A percentile compares a stretch with the other conserved stretches of the same genome.
phyloP scores from a whole-genome alignment of 306 rosid genomes.

The Delonix regia region DNA sequence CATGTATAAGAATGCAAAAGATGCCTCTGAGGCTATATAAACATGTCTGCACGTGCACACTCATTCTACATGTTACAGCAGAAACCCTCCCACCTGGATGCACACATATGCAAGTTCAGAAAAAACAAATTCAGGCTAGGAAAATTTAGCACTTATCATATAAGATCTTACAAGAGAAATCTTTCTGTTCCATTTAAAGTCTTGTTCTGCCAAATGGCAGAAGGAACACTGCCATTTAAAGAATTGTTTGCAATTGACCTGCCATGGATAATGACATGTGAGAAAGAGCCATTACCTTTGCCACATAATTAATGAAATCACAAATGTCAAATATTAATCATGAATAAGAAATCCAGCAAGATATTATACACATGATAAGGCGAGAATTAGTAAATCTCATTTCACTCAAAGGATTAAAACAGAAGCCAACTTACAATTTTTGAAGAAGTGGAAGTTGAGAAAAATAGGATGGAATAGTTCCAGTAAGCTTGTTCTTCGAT shows the following conservation, averaged over 20 bases:
- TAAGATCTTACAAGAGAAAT: conserved; percentile 63
- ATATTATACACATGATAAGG: conserved; percentile 6
- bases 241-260: conserved; percentile 83
- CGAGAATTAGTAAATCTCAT: not conserved
- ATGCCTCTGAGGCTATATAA: not conserved
- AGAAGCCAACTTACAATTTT: conserved; percentile 63
- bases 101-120: not conserved
- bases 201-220: conserved; percentile 70
- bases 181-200: conserved; percentile 40
- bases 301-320: conserved; percentile 14
- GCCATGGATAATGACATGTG: conserved; percentile 39
- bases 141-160: conserved; percentile 10
- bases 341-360: not conserved
- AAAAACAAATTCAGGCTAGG: conserved; percentile 3
- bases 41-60: not conserved
- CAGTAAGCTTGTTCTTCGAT: conserved; percentile 73
- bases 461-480: conserved; percentile 68
- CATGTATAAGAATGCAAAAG: not conserved
- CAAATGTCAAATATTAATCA: not conserved
- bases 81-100: not conserved
- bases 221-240: conserved; percentile 65
- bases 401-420: conserved; percentile 1
- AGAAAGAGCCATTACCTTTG: conserved; percentile 11
- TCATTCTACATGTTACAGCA: not conserved
- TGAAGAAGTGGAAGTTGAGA: conserved; percentile 73